phyloP scores from a whole-genome alignment of 257 asterid genomes.

The Anisodus acutangulus region DNA sequence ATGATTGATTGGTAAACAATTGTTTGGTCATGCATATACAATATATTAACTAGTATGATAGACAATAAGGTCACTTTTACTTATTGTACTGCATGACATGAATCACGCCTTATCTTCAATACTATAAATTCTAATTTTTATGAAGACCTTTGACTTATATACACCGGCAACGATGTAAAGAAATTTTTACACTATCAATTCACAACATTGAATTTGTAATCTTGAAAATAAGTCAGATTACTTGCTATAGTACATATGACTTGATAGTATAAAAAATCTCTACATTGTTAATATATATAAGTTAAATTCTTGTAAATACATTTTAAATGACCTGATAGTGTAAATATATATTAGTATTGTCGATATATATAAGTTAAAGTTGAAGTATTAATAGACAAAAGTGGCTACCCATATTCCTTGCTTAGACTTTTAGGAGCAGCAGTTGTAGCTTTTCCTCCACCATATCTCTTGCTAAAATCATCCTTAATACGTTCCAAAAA shows the following conservation, averaged over 20 bases:
- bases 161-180: background rate
- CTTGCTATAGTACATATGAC: background rate
- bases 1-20: background rate
- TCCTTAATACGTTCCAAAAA: constrained; percentile 56
- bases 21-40: background rate
- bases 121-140: background rate
- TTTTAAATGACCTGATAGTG: background rate
- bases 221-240: background rate
- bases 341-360: background rate
- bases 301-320: background rate
- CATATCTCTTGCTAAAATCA: constrained; percentile 55
- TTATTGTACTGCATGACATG: background rate
- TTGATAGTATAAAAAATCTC: background rate
- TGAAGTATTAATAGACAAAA: background rate
- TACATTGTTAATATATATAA: background rate
- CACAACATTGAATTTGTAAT: background rate
- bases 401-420: constrained; percentile 53
- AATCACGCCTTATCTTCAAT: background rate
- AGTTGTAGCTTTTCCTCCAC: constrained; percentile 55
- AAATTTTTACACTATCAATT: background rate
- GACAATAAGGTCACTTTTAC: background rate
- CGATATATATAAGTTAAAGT: background rate
- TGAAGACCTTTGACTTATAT: background rate
- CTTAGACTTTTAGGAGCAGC: constrained; percentile 51
- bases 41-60: background rate